phyloP scores from a whole-genome alignment of 305 asterid genomes.

The Andrographis paniculata region DNA sequence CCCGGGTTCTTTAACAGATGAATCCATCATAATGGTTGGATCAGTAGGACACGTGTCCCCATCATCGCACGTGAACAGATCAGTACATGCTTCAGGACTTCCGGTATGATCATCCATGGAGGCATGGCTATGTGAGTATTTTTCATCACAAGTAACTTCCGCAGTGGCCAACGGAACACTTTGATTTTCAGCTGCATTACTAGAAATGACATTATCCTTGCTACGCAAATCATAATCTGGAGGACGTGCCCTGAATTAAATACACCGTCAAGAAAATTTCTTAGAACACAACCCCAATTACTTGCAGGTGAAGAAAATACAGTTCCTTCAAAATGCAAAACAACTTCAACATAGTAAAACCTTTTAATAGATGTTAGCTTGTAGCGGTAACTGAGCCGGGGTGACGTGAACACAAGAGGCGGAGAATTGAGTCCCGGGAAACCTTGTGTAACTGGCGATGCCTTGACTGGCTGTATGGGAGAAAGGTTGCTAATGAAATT shows the following conservation, averaged over 20 bases:
- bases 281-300: background rate
- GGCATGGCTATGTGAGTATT: too few relatives aligned
- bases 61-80: conserved; percentile 34
- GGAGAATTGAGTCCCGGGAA: conserved; percentile 49
- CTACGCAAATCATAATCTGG: conserved; percentile 20
- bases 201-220: conserved; percentile 20
- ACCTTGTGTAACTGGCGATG: conserved; percentile 32
- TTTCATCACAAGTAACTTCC: conserved; percentile 16
- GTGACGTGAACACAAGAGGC: conserved; percentile 36
- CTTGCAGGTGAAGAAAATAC: background rate
- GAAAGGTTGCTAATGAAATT: conserved; percentile 56
- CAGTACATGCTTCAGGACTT: conserved; percentile 29
- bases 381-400: conserved; percentile 29
- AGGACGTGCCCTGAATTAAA: conserved; percentile 43
- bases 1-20: conserved; percentile 18
- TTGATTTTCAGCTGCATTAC: conserved; percentile 21
- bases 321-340: background rate
- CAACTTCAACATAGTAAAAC: conserved; percentile 23
- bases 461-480: conserved; percentile 50
- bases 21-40: conserved; percentile 19
- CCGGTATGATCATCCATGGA: conserved; percentile 27
- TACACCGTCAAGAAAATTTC: conserved; percentile 16
- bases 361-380: conserved; percentile 30
- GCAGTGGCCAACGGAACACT: conserved; percentile 23
- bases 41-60: conserved; percentile 29